Conservation (phyloP, 805 yeast genomes). For the Kodamaea kaohsiungensis region DNA sequence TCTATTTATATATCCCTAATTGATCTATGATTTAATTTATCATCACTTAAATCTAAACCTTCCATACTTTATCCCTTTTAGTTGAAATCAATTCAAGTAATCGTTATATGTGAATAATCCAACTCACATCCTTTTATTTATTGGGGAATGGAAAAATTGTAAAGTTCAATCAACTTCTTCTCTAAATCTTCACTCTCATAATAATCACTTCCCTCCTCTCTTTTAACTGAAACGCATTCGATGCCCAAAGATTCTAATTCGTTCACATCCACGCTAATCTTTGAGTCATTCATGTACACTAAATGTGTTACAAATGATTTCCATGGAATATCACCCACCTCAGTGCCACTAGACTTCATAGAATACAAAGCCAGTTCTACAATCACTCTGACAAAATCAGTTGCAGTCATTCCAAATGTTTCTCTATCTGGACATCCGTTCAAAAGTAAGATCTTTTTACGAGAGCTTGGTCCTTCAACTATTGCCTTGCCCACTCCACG, state of each 20-base stretch:
- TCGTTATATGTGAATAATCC: not conserved
- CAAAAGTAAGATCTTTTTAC: constrained; percentile 59
- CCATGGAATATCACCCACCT: constrained; percentile 29
- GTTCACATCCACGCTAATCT: constrained; percentile 50
- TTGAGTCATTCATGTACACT: constrained; percentile 52
- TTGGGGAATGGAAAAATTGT: not conserved
- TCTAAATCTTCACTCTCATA: constrained; percentile 46
- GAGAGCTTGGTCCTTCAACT: constrained; percentile 18
- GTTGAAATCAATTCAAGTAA: not conserved
- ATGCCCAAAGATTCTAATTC: constrained; percentile 44
- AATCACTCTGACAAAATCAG: constrained; percentile 57
- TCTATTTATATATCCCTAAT: not conserved
- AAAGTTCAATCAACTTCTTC: constrained; percentile 9
- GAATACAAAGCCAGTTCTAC: constrained; percentile 59
- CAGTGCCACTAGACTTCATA: constrained; percentile 13
- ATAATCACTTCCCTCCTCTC: constrained; percentile 22
- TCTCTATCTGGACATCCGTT: constrained; percentile 83
- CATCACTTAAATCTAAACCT: not conserved
- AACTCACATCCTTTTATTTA: not conserved
- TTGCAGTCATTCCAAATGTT: constrained; percentile 65
- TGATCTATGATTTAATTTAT: too few species aligned
- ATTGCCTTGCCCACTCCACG: constrained; percentile 74
- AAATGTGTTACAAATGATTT: constrained; percentile 61
- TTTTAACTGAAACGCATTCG: constrained; percentile 43
- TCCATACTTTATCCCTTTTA: not conserved